Percentiles rank a stretch among this genome's conserved stretches.
Conservation (phyloP, 2,329 filamentous ascomycete species). For the Bipolaris zeicola region DNA sequence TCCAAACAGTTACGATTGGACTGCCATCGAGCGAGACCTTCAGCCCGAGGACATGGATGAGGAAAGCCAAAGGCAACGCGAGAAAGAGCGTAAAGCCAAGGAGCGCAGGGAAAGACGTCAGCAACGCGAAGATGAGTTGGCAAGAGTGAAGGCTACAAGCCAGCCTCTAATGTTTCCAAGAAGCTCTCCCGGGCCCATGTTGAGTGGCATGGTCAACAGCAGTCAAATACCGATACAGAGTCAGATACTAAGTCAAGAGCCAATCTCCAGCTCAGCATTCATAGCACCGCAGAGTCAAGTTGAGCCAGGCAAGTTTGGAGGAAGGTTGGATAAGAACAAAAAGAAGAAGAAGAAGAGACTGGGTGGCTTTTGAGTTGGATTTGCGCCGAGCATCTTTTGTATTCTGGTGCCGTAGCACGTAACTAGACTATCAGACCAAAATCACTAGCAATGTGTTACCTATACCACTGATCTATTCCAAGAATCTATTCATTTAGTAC, state of each 20-base stretch:
- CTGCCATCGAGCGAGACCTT: constrained; percentile 37
- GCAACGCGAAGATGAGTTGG: constrained; percentile 45
- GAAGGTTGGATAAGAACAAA: constrained; percentile 40
- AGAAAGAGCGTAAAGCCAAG: constrained; percentile 46
- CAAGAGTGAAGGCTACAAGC: constrained; percentile 25
- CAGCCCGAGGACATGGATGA: constrained; percentile 41
- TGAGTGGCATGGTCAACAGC: constrained; percentile 27
- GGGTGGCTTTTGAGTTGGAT: constrained; percentile 34
- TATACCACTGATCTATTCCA: too few species aligned
- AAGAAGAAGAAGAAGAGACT: constrained; percentile 44
- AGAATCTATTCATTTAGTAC: too few species aligned
- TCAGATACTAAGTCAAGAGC: constrained; percentile 10
- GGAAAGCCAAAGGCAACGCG: constrained; percentile 44
- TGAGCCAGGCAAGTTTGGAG: constrained; percentile 44
- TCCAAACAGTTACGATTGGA: constrained; percentile 51
- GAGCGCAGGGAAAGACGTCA: constrained; percentile 51
- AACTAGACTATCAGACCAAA: too few species aligned
- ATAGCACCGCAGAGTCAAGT: constrained; percentile 37
- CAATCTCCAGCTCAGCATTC: constrained; percentile 6
- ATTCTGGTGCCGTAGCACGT: not conserved
- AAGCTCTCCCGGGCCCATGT: constrained; percentile 37
- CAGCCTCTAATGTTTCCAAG: constrained; percentile 26
- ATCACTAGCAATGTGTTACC: too few species aligned
- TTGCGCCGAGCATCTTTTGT: too few species aligned
- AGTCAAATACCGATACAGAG: constrained; percentile 32